Conservation (phyloP, 1,139 yeast species). For the Geotrichum australiense region DNA sequence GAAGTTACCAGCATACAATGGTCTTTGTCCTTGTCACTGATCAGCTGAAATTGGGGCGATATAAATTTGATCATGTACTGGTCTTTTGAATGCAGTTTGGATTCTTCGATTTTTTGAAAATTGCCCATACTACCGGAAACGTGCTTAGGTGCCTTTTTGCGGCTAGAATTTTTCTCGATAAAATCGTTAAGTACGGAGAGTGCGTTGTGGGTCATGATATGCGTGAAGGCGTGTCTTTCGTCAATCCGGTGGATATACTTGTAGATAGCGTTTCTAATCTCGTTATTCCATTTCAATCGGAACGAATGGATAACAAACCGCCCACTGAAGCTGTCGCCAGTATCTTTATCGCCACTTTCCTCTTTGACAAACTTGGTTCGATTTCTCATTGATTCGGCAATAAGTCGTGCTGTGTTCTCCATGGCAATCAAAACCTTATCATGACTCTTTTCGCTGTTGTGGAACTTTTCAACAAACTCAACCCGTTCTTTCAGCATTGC, state of each 20-base stretch:
- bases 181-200: constrained; percentile 54
- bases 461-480: constrained; percentile 2
- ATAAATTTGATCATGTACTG: constrained; percentile 63
- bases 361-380: background rate
- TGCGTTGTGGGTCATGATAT: constrained; percentile 64
- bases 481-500: constrained; percentile 34
- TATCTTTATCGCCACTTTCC: constrained; percentile 14
- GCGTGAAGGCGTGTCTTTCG: constrained; percentile 49
- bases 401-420: constrained; percentile 13
- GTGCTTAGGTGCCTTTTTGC: constrained; percentile 8
- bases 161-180: constrained; percentile 3
- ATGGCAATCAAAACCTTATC: constrained; percentile 12
- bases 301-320: constrained; percentile 73
- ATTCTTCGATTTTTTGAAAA: constrained; percentile 1
- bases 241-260: constrained; percentile 56
- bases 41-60: constrained; percentile 81
- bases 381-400: constrained; percentile 13
- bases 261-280: constrained; percentile 52
- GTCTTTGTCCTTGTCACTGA: constrained; percentile 55
- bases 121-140: background rate
- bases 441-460: background rate
- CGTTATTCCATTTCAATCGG: constrained; percentile 72
- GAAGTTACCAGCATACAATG: constrained; percentile 63
- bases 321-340: constrained; percentile 50
- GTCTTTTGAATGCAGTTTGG: constrained; percentile 32